phyloP scores from a whole-genome alignment of 306 rosid species.

The Sesbania bispinosa region DNA sequence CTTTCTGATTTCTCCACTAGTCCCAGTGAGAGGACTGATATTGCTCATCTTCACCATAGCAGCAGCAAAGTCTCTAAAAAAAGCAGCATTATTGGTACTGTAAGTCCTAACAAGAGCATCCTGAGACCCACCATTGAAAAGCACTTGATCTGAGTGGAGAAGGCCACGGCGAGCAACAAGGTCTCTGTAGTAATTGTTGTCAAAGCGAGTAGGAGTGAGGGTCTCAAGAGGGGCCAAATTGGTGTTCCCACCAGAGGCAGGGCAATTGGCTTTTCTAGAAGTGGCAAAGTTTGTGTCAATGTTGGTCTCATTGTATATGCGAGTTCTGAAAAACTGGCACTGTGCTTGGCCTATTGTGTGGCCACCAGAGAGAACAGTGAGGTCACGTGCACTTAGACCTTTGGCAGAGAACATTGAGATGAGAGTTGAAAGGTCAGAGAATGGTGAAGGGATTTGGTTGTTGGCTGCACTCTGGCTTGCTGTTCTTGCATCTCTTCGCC shows the following conservation, averaged over 20 bases:
- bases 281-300: conserved; percentile 50
- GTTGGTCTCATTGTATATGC: conserved; percentile 71
- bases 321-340: conserved; percentile 51
- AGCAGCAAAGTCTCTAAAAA: conserved; percentile 52
- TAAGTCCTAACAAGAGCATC: conserved; percentile 58
- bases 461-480: conserved; percentile 65
- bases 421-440: conserved; percentile 45
- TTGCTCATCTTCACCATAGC: conserved; percentile 73
- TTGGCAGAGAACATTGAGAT: conserved; percentile 35
- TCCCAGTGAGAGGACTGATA: conserved; percentile 61
- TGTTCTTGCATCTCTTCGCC: conserved; percentile 72
- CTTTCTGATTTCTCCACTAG: conserved; percentile 58
- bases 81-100: conserved; percentile 23
- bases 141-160: conserved; percentile 73
- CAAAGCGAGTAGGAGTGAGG: conserved; percentile 33
- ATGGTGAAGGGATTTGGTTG: conserved; percentile 54
- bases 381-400: conserved; percentile 44
- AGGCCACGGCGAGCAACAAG: conserved; percentile 55
- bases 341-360: conserved; percentile 61
- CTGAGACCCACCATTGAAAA: conserved; percentile 55
- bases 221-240: conserved; percentile 65
- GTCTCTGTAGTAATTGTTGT: conserved; percentile 52
- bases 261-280: conserved; percentile 42
- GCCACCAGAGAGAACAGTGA: conserved; percentile 69
- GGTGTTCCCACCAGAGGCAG: conserved; percentile 44